Evolutionary conservation across 495 filamentous ascomycete species (phyloP).

Genomic region (Emericellopsis terricola): DNA sequence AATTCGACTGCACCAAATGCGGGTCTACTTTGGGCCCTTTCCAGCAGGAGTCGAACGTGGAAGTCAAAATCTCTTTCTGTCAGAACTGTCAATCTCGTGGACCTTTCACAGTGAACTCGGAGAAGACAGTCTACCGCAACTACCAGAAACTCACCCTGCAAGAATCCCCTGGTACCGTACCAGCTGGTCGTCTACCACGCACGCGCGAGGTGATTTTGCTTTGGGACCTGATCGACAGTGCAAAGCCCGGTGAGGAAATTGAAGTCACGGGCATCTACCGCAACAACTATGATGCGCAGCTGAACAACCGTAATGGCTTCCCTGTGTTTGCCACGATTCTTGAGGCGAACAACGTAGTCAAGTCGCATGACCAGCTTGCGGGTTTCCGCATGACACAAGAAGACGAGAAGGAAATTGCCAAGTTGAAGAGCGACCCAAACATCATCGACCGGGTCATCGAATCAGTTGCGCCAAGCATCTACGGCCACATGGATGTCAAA

Average conservation of each 20-base stretch:
- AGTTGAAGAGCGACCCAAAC: constrained; percentile 69
- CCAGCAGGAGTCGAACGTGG: constrained; percentile 88
- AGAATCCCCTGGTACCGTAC: constrained; percentile 93
- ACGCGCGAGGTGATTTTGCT: constrained; percentile 91
- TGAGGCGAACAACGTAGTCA: constrained; percentile 93
- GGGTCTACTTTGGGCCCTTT: constrained; percentile 83
- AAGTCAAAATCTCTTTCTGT: constrained; percentile 92
- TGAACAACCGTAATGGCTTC: constrained; percentile 98
- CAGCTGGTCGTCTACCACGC: constrained; percentile 85
- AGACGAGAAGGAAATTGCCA: constrained; percentile 84
- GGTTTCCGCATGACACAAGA: constrained; percentile 93
- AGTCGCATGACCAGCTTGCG: constrained; percentile 93
- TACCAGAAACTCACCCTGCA: constrained; percentile 97
- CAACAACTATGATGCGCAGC: constrained; percentile 93
- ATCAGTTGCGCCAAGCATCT: constrained; percentile 94
- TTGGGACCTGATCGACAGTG: constrained; percentile 92
- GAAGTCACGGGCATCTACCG: constrained; percentile 95
- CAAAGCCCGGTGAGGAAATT: constrained; percentile 95
- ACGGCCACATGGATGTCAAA: constrained; percentile 94
- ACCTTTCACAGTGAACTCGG: constrained; percentile 88
- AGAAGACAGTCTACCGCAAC: constrained; percentile 98
- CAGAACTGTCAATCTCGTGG: constrained; percentile 94
- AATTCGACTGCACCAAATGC: constrained; percentile 92
- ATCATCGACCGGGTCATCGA: constrained; percentile 89
- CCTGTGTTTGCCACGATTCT: constrained; percentile 96